Base-by-base conservation (phyloP, 73 alveolate species). In the Breviolum minutum region DNA sequence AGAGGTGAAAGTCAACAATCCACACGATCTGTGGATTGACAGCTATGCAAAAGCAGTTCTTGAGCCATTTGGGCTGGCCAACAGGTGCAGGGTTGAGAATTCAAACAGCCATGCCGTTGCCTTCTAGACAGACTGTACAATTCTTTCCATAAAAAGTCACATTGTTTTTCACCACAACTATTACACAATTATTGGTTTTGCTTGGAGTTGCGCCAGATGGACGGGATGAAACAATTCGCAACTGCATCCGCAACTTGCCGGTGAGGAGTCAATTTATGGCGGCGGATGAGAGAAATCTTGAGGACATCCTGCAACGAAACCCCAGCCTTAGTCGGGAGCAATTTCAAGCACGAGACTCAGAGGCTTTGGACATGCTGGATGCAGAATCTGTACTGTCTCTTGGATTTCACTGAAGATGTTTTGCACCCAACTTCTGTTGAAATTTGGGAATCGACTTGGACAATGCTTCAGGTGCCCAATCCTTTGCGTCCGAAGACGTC, bases 221-320 rank as follows among this genome's bases (percentile, higher is more conserved):
- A 0, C 54, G 54, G 54, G 54, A 40, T 40, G 54, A 40, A 40
- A 40, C 54, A 3, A 40, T 40, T 40, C 54, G 54, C 54, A 40
- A 40, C 54, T 40, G 54, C 54, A 40, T 40, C 54, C 3, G 54
- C 54, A 40, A 0, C 54, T 40, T 40, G 54, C 54, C 3, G 54
- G 54, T 3, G 54, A 92, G 98, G 98, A 92, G 98, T 80, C 98
- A 92, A 64, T 92, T 74, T 90, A 92, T 92, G 98, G 98, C 98
- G 20, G 98, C 98, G 7, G 40, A 92, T 74, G 98, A 92, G 48
- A 90, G 64, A 64, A 74, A 68, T 48, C 90, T 92, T 16, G 91
- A 29, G 32, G 70, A 84, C 10, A 92, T 92, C 90, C 73, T 92
- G 48, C 24, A 10, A 17, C 82, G 79, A 60, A 92, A 92, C 54